Base-by-base conservation (phyloP, 495 filamentous ascomycete species). In the Barbatosphaeria neglecta region DNA sequence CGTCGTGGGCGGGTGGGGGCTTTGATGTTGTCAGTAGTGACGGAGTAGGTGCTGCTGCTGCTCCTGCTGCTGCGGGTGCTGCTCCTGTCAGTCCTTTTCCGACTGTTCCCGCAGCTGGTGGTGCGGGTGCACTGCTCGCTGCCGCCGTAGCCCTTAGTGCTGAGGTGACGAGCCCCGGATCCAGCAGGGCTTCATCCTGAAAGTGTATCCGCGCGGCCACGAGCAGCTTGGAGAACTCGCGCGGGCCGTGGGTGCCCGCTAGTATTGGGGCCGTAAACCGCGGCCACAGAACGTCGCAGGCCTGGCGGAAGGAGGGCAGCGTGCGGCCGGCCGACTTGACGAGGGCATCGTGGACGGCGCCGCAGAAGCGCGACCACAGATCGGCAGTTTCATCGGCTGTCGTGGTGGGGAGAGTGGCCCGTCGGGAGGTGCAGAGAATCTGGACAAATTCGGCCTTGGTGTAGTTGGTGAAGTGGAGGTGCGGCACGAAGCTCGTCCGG, bases 401-500 rank as follows among this genome's bases (percentile, higher is more conserved):
- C 0, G 59, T 64, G 44, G 61, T 64, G 17, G 66, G 64, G 9
- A 69, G 60, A 0, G 69, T 48, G 0, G 49, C 51, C 1, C 57
- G 68, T 38, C 72, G 52, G 28, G 58, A 28, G 45, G 55, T 68
- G 55, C 63, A 76, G 31, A 95, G 70, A 46, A 98, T 89, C 22
- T 73, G 54, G 39, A 92, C 74, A 39, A 83, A 77, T 55, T 96
- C 83, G 35, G 78, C 55, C 55, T 88, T 87, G 15, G 79, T 86
- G 63, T 98, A 98, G 8, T 83, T 69, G 0, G 90, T 77, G 62
- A 97, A 97, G 58, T 81, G 78, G 45, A 97, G 69, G 63, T 94
- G 80, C 4, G 90, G 84, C 22, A 83, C 68, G 23, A 84, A 82
- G 4, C 83, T 68, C 28, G 74, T 73, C 52, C 84, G 84, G 27